A percentile compares a stretch with the other conserved stretches of the same genome.
Conservation (phyloP, 805 yeast genomes). For the Nakazawaea pomicola region DNA sequence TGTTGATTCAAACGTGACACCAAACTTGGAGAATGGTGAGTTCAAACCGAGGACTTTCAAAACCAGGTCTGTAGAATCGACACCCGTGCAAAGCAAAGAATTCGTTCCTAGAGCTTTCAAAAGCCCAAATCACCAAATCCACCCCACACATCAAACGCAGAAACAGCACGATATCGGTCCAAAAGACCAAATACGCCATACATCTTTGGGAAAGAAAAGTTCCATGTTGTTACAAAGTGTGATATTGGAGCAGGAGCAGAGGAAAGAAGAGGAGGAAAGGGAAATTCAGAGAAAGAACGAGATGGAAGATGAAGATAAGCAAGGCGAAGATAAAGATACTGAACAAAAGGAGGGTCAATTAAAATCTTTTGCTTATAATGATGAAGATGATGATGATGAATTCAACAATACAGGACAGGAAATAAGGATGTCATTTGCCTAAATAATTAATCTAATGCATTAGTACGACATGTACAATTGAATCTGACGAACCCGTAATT, state of each 20-base stretch:
- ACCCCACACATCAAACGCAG: background rate
- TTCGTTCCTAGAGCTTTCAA: conserved; percentile 4
- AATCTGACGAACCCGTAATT: too few species aligned
- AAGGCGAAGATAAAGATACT: background rate
- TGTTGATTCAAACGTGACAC: conserved; percentile 19
- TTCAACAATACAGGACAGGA: conserved; percentile 22
- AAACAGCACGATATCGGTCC: background rate
- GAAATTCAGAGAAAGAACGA: background rate
- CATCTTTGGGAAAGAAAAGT: background rate
- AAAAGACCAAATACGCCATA: background rate
- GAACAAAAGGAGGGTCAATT: background rate
- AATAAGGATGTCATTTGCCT: conserved; percentile 25
- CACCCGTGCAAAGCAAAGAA: background rate
- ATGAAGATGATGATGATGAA: conserved; percentile 21
- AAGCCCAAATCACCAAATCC: background rate
- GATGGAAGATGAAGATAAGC: background rate
- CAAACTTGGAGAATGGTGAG: conserved; percentile 3
- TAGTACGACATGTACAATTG: too few species aligned
- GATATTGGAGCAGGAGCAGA: too few species aligned
- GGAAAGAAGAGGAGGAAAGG: background rate
- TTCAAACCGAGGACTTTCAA: conserved; percentile 9
- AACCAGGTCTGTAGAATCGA: conserved; percentile 8
- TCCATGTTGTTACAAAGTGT: conserved; percentile 4
- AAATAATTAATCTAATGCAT: background rate
- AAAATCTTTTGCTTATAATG: conserved; percentile 20